phyloP scores from a whole-genome alignment of 148 eudicot genomes.

The Vaccinium corymbosum region DNA sequence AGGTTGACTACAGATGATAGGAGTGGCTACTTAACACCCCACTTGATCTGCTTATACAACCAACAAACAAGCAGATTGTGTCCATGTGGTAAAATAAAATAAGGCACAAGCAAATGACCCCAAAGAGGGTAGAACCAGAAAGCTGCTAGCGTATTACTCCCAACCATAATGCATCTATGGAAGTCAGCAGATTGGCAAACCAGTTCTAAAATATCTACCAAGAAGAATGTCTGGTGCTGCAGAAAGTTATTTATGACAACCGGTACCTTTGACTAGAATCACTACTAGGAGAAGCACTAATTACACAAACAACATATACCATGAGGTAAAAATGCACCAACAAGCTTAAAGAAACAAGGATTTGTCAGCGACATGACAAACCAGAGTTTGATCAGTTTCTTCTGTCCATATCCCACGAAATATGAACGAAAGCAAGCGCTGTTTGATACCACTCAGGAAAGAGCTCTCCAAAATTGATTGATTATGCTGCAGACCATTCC shows the following conservation, averaged over 20 bases:
- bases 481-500: slow-evolving; percentile 29
- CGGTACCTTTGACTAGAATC: background rate
- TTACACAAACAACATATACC: slow-evolving; percentile 7
- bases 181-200: background rate
- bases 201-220: background rate
- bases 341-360: slow-evolving; percentile 9
- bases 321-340: slow-evolving; percentile 10
- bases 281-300: background rate
- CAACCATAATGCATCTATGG: background rate
- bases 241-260: background rate
- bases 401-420: slow-evolving; percentile 81
- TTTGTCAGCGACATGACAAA: slow-evolving; percentile 29
- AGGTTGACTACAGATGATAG: background rate
- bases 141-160: background rate
- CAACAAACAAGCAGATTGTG: background rate
- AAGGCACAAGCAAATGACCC: background rate
- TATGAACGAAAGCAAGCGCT: slow-evolving; percentile 89
- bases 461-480: slow-evolving; percentile 25
- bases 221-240: background rate
- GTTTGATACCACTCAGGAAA: slow-evolving; percentile 84
- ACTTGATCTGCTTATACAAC: background rate
- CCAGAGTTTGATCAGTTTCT: slow-evolving; percentile 76
- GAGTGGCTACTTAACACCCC: background rate
- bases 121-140: background rate
- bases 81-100: background rate